A percentile compares a stretch with the other conserved stretches of the same genome.
Conservation (phyloP, 192 early-diverging fungal genomes). For the Anaeromyces robustus region DNA sequence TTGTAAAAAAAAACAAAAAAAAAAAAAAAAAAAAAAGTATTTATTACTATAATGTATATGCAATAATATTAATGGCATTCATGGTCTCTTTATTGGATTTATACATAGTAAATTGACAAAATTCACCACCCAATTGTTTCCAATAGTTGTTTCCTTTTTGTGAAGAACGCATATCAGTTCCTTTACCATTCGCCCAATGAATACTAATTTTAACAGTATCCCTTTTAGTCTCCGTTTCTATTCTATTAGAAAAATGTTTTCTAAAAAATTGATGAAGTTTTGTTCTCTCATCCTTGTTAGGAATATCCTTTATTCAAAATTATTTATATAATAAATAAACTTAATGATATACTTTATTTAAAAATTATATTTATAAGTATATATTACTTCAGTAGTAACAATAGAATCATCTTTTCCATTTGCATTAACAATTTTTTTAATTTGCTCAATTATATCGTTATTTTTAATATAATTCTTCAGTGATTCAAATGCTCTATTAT, state of each 20-base stretch:
- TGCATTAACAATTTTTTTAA: constrained; percentile 5
- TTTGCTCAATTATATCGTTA: constrained; percentile 2
- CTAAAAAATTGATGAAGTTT: constrained; percentile 32
- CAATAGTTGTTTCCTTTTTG: constrained; percentile 13
- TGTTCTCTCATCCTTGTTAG: constrained; percentile 33
- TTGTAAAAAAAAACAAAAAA: too few relatives aligned
- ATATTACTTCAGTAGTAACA: constrained; percentile 7
- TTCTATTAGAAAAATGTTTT: constrained; percentile 21
- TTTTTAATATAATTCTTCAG: constrained; percentile 2
- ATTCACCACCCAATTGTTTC: constrained; percentile 50
- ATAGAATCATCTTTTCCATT: constrained; percentile 5
- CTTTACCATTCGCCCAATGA: constrained; percentile 10
- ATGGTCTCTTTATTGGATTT: constrained; percentile 92
- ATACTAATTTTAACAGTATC: constrained; percentile 18
- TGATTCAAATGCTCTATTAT: background rate
- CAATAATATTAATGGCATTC: constrained; percentile 53
- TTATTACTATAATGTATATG: constrained; percentile 22
- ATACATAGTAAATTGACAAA: constrained; percentile 69
- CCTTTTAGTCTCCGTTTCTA: constrained; percentile 27
- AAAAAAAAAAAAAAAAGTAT: background rate
- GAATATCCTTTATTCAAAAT: constrained; percentile 14
- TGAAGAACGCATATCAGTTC: constrained; percentile 4
- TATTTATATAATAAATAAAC: background rate
- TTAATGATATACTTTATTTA: constrained; percentile 12
- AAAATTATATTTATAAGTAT: constrained; percentile 7